A percentile compares a stretch with the other conserved stretches of the same genome.
These are phyloP conservation scores for Cladosporium velox DNA, from an alignment of 2,329 filamentous ascomycete species.

Conservation along the genomic window DNA sequence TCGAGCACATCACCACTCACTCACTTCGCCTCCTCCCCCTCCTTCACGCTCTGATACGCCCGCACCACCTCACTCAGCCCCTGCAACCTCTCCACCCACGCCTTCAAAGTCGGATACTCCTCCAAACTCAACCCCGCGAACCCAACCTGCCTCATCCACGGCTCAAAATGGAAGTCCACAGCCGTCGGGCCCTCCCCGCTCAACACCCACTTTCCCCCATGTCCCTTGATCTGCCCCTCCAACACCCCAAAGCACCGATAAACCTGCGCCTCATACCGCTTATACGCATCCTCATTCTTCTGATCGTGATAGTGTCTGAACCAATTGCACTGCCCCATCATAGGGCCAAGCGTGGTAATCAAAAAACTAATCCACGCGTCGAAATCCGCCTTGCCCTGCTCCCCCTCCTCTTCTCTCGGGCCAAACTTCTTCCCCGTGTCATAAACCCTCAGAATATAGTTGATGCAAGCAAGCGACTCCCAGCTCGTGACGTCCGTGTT, in stretches of 20 bases:
- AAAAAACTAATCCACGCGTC: slow-evolving; percentile 52
- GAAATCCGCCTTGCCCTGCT: slow-evolving; percentile 47
- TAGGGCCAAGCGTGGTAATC: slow-evolving; percentile 45
- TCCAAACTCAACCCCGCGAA: slow-evolving; percentile 45
- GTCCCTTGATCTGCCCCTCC: slow-evolving; percentile 45
- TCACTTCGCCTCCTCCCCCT: slow-evolving; percentile 15
- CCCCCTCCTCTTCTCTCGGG: slow-evolving; percentile 15
- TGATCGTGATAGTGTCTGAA: slow-evolving; percentile 43
- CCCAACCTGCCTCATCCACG: slow-evolving; percentile 25
- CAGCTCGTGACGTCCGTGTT: slow-evolving; percentile 50
- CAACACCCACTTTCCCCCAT: slow-evolving; percentile 42
- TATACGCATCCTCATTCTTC: slow-evolving; percentile 47
- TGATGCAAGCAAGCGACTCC: slow-evolving; percentile 54
- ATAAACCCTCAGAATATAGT: slow-evolving; percentile 50
- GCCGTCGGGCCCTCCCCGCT: slow-evolving; percentile 35
- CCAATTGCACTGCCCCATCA: slow-evolving; percentile 46
- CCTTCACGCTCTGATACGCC: slow-evolving; percentile 28
- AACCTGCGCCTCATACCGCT: slow-evolving; percentile 44
- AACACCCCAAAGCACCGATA: slow-evolving; percentile 47
- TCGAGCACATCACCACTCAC: too few relatives aligned
- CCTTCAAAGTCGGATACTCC: slow-evolving; percentile 42
- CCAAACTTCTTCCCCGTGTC: slow-evolving; percentile 37
- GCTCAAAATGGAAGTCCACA: slow-evolving; percentile 15
- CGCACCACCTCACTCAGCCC: slow-evolving; percentile 43
- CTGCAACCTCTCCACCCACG: slow-evolving; percentile 43